phyloP scores from a whole-genome alignment of 2,329 filamentous ascomycete genomes.

The Cladosporium sp. region DNA sequence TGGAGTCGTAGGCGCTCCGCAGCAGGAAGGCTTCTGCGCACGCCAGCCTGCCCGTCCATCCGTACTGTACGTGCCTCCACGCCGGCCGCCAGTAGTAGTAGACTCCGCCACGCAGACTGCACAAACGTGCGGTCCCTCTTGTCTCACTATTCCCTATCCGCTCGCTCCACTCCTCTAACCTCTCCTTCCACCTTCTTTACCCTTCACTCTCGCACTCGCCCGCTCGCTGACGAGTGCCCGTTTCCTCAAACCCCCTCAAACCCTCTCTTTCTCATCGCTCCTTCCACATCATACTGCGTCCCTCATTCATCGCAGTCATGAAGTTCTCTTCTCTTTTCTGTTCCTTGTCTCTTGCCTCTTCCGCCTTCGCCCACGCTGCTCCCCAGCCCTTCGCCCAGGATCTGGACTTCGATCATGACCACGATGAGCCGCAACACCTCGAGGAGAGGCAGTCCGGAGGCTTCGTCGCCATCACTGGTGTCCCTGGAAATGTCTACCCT shows the following conservation, averaged over 20 bases:
- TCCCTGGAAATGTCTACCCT: slow-evolving; percentile 23
- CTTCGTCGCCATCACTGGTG: slow-evolving; percentile 23
- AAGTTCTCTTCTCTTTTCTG: slow-evolving; percentile 23
- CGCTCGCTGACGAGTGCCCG: slow-evolving; percentile 17
- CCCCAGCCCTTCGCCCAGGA: slow-evolving; percentile 10
- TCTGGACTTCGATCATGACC: not conserved
- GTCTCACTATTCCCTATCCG: slow-evolving; percentile 12
- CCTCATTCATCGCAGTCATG: slow-evolving; percentile 20
- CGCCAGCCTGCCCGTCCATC: not conserved
- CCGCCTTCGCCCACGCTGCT: slow-evolving; percentile 17
- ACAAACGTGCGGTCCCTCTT: slow-evolving; percentile 8
- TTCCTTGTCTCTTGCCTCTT: slow-evolving; percentile 14
- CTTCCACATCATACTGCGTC: slow-evolving; percentile 13
- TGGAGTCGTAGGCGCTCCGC: slow-evolving; percentile 7
- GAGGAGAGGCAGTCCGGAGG: slow-evolving; percentile 20
- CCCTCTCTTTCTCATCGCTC: slow-evolving; percentile 6
- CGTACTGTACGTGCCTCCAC: not conserved
- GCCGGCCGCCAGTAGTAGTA: not conserved
- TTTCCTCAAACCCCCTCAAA: slow-evolving; percentile 14
- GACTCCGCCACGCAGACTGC: slow-evolving; percentile 11
- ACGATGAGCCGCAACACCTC: slow-evolving; percentile 2
- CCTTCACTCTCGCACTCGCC: slow-evolving; percentile 4
- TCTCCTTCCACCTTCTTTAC: slow-evolving; percentile 17
- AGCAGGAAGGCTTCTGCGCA: not conserved
- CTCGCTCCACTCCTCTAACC: slow-evolving; percentile 1